These are phyloP conservation scores for Filobasidium wieringae DNA, from an alignment of 768 basidiomycete genomes.

Conservation along the genomic window DNA sequence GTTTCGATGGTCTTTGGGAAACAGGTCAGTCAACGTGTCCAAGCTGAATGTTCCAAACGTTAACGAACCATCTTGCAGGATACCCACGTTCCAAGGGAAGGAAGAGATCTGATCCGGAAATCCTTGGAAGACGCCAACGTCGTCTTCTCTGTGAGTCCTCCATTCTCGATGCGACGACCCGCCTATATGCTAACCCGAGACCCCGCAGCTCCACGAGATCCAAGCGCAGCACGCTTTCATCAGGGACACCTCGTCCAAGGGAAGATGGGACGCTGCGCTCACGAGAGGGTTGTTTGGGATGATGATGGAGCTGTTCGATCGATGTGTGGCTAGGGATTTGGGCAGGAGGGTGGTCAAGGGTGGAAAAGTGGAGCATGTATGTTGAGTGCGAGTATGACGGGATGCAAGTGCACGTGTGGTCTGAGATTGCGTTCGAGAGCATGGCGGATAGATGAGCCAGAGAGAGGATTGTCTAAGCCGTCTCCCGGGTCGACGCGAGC, in stretches of 20 bases:
- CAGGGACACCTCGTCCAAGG: slow-evolving; percentile 81
- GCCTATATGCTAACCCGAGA: background rate
- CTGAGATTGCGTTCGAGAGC: too few species aligned
- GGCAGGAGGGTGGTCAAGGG: slow-evolving; percentile 50
- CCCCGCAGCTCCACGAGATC: slow-evolving; percentile 71
- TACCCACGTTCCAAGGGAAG: slow-evolving; percentile 80
- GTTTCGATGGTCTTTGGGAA: slow-evolving; percentile 95
- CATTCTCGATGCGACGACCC: background rate
- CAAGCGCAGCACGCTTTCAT: slow-evolving; percentile 97
- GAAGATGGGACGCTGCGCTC: slow-evolving; percentile 89
- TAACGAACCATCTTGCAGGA: slow-evolving; percentile 46
- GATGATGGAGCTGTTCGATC: slow-evolving; percentile 88
- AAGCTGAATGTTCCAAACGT: background rate
- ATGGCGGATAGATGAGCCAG: too few species aligned
- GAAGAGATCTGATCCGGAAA: slow-evolving; percentile 71
- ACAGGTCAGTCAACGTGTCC: slow-evolving; percentile 46
- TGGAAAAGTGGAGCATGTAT: slow-evolving; percentile 65
- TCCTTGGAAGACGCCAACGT: slow-evolving; percentile 71
- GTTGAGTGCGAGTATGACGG: slow-evolving; percentile 39
- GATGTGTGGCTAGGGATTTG: slow-evolving; percentile 73
- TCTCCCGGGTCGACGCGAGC: too few species aligned
- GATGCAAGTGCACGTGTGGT: too few species aligned
- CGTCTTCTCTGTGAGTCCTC: slow-evolving; percentile 51
- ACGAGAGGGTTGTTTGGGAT: slow-evolving; percentile 65
- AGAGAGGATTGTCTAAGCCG: too few species aligned